Conservation (phyloP, 495 filamentous ascomycete species). For the Aspergillus sclerotiicarbonarius region DNA sequence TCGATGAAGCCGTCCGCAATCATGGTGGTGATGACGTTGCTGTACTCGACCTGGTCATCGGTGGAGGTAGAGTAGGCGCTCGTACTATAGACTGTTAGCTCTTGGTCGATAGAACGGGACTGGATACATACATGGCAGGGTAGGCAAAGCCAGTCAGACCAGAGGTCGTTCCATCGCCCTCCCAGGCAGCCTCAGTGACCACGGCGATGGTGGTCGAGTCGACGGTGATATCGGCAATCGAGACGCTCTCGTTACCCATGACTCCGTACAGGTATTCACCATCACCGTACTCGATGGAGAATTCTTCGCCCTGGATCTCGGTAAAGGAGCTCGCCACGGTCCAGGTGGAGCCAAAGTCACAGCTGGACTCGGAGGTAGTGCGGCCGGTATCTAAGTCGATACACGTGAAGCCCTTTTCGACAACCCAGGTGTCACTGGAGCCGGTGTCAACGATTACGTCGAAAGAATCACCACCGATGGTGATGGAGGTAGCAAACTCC, state of each 20-base stretch:
- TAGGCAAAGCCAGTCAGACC: constrained; percentile 61
- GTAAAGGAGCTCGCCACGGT: constrained; percentile 33
- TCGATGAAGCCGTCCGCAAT: constrained; percentile 47
- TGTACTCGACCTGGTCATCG: constrained; percentile 41
- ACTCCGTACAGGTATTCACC: constrained; percentile 49
- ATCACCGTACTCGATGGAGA: constrained; percentile 59
- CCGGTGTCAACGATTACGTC: constrained; percentile 58
- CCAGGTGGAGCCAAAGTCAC: constrained; percentile 51
- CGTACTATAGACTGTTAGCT: constrained; percentile 22
- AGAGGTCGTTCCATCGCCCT: constrained; percentile 39
- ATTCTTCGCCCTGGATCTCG: constrained; percentile 45
- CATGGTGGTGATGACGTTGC: constrained; percentile 59
- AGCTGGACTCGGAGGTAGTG: constrained; percentile 29
- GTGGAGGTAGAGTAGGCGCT: constrained; percentile 34
- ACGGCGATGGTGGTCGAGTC: constrained; percentile 49
- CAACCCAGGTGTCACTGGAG: constrained; percentile 60
- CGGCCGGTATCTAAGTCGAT: constrained; percentile 27
- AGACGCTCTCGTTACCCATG: constrained; percentile 54
- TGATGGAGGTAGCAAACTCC: constrained; percentile 4
- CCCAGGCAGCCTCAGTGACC: constrained; percentile 45
- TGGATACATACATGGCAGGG: constrained; percentile 34
- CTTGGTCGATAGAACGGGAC: background rate
- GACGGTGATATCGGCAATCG: constrained; percentile 51
- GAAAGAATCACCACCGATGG: constrained; percentile 28
- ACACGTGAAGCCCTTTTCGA: constrained; percentile 47